phyloP scores from a whole-genome alignment of 192 early-diverging fungal species.

The Coemansia sp. region DNA sequence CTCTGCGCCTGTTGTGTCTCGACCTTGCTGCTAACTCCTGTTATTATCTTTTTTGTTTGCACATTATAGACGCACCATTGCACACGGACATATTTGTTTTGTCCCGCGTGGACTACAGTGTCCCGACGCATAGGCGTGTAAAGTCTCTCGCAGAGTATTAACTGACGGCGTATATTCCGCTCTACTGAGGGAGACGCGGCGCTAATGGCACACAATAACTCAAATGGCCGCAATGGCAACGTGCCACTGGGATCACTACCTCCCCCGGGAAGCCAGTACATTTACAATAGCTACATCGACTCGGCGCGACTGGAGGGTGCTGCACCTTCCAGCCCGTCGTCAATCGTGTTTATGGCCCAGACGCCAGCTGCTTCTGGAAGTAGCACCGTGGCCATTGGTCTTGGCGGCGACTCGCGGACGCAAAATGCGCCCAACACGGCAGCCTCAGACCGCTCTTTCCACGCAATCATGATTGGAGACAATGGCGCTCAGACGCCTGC shows the following conservation, averaged over 20 bases:
- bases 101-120: slow-evolving; percentile 5
- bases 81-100: not conserved
- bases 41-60: not conserved
- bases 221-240: slow-evolving; percentile 31
- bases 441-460: slow-evolving; percentile 46
- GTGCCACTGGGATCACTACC: slow-evolving; percentile 26
- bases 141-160: not conserved
- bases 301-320: slow-evolving; percentile 15
- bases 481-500: slow-evolving; percentile 22
- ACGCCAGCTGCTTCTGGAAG: slow-evolving; percentile 19
- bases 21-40: not conserved
- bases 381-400: not conserved
- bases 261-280: slow-evolving; percentile 19
- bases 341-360: slow-evolving; percentile 23
- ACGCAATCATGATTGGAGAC: slow-evolving; percentile 55
- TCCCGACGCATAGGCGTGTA: not conserved
- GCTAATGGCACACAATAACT: slow-evolving; percentile 28
- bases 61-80: slow-evolving; percentile 6
- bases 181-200: slow-evolving; percentile 1
- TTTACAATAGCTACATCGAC: slow-evolving; percentile 36
- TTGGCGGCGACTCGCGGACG: slow-evolving; percentile 14
- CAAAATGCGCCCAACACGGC: slow-evolving; percentile 39
- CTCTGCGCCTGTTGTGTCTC: not conserved
- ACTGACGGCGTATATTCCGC: not conserved
- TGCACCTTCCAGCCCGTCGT: slow-evolving; percentile 6